Percentiles rank a stretch among this genome's conserved stretches.
phyloP scores from a whole-genome alignment of 2,329 filamentous ascomycete species.

The Alternaria postmessia region DNA sequence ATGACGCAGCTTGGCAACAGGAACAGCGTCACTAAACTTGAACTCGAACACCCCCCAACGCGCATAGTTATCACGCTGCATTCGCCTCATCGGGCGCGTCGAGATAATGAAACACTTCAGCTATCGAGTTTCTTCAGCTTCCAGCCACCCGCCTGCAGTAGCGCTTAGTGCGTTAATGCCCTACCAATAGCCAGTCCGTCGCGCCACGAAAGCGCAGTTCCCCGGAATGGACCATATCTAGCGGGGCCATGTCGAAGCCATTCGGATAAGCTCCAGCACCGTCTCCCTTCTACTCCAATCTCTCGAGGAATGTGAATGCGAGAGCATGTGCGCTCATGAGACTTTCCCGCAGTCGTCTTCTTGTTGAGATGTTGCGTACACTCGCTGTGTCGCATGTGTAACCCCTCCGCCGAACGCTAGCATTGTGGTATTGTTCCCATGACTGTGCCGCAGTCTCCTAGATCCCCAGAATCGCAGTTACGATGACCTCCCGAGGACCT shows the following conservation, averaged over 20 bases:
- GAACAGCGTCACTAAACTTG: not conserved
- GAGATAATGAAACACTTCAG: not conserved
- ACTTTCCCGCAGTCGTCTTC: not conserved
- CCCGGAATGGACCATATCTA: not conserved
- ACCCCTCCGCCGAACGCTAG: constrained; percentile 8
- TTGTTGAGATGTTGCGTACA: constrained; percentile 6
- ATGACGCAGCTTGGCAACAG: not conserved
- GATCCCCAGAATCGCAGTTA: not conserved
- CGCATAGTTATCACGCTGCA: not conserved
- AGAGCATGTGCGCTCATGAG: not conserved
- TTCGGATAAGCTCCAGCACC: not conserved
- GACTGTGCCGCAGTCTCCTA: constrained; percentile 2
- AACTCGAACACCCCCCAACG: not conserved
- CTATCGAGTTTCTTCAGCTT: not conserved
- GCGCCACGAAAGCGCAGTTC: not conserved
- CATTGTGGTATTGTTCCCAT: constrained; percentile 1
- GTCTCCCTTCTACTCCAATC: not conserved
- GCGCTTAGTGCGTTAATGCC: constrained; percentile 2
- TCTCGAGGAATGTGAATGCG: not conserved
- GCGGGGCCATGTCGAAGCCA: not conserved
- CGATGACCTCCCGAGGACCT: constrained; percentile 35
- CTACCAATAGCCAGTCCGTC: not conserved
- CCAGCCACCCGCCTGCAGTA: constrained; percentile 4
- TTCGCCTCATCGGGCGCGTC: not conserved
- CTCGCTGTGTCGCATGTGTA: constrained; percentile 7